Evolutionary conservation across 768 basidiomycete genomes (phyloP).

Genomic region (Obba rivulosa): DNA sequence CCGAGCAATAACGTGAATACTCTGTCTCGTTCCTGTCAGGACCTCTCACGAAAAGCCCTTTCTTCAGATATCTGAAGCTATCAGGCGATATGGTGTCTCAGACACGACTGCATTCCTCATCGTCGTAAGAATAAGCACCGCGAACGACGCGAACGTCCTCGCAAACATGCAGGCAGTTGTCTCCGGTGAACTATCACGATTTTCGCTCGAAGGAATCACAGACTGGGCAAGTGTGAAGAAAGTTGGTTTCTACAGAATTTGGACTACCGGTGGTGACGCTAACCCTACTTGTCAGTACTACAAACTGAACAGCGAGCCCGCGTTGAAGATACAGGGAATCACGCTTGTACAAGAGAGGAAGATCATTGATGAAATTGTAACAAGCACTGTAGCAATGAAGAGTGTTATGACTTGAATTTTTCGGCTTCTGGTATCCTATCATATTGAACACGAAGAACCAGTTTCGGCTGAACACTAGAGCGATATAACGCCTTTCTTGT

Average conservation of each 20-base stretch:
- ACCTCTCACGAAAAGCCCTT: background rate
- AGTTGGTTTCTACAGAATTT: conserved; percentile 35
- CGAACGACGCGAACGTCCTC: conserved; percentile 37
- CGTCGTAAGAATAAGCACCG: conserved; percentile 60
- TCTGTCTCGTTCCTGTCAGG: background rate
- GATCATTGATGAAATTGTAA: conserved; percentile 59
- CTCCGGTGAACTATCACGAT: conserved; percentile 45
- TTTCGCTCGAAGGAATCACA: conserved; percentile 44
- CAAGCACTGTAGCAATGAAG: conserved; percentile 82
- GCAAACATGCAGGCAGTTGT: conserved; percentile 54
- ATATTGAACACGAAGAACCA: no score
- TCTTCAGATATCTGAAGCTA: conserved; percentile 80
- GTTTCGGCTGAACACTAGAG: no score
- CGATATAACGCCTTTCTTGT: no score
- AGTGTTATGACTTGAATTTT: conserved; percentile 42
- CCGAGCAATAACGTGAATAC: conserved; percentile 76
- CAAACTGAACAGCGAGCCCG: conserved; percentile 58
- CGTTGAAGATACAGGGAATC: conserved; percentile 29
- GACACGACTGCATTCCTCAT: conserved; percentile 59
- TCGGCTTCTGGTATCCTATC: no score
- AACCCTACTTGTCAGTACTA: conserved; percentile 42
- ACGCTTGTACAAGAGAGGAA: conserved; percentile 31
- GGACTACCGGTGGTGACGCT: background rate
- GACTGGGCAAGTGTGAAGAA: conserved; percentile 76
- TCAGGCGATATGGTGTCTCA: conserved; percentile 81